Conservation (phyloP, 306 rosid genomes). For the Carpinus viminea region DNA sequence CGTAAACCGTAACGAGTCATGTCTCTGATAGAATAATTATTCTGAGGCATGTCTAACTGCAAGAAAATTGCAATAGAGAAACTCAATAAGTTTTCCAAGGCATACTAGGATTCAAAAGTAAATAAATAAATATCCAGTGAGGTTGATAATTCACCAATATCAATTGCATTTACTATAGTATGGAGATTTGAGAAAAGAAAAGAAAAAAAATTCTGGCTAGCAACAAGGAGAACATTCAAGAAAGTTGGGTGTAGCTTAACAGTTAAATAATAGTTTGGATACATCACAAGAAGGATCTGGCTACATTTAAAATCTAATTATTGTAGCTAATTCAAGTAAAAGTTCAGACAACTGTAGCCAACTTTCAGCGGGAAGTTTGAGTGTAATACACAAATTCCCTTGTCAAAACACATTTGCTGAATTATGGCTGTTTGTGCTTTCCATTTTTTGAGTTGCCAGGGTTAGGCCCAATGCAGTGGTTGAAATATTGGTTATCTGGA, state of each 20-base stretch:
- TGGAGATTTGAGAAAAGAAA: neutral
- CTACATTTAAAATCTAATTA: neutral
- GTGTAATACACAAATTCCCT: neutral
- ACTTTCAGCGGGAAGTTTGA: neutral
- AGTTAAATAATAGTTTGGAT: conserved; percentile 5
- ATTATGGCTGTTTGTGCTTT: neutral
- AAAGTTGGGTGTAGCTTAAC: conserved; percentile 17
- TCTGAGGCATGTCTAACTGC: conserved; percentile 82
- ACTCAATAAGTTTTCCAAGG: neutral
- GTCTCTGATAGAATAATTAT: conserved; percentile 47
- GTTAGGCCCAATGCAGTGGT: neutral
- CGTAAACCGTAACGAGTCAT: conserved; percentile 64
- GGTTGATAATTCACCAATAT: neutral
- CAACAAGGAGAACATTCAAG: neutral
- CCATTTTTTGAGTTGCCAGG: neutral
- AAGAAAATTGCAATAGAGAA: conserved; percentile 22
- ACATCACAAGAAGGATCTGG: conserved; percentile 1
- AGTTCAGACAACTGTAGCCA: conserved; percentile 13
- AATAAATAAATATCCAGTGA: neutral
- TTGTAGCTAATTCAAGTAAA: conserved; percentile 11
- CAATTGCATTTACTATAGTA: neutral
- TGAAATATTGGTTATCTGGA: neutral
- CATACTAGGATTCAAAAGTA: neutral
- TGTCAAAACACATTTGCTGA: neutral
- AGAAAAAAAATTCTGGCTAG: neutral